Evolutionary conservation across 2,329 filamentous ascomycete species (phyloP).

Genomic region (Raffaelea arxii): DNA sequence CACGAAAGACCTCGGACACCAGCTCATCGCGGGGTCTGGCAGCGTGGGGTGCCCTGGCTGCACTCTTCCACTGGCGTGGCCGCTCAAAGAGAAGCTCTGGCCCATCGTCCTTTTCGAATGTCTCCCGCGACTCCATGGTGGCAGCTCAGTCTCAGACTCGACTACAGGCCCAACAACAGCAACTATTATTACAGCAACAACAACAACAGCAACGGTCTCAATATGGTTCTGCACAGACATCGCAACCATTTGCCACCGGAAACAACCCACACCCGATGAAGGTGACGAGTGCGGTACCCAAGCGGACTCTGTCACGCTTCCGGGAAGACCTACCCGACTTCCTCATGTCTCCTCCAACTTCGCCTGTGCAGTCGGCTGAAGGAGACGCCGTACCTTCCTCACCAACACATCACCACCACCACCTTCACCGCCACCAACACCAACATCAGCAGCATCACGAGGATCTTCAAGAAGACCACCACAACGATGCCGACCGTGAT

Average conservation of each 20-base stretch:
- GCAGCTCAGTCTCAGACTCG: not conserved
- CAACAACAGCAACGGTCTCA: conserved; percentile 21
- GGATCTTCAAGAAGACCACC: conserved; percentile 7
- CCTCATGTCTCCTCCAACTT: conserved; percentile 76
- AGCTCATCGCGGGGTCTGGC: conserved; percentile 33
- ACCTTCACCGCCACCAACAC: conserved; percentile 9
- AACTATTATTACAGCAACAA: not conserved
- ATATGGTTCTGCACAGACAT: too few species aligned
- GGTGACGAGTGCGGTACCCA: conserved; percentile 43
- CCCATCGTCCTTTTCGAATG: conserved; percentile 81
- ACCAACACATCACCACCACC: conserved; percentile 15
- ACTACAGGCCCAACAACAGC: conserved; percentile 1
- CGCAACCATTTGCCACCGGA: too few species aligned
- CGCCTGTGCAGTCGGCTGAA: conserved; percentile 70
- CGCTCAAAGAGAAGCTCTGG: conserved; percentile 46
- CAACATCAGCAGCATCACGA: not conserved
- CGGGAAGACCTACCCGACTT: conserved; percentile 84
- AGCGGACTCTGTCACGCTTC: conserved; percentile 82
- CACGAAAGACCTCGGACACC: conserved; percentile 44
- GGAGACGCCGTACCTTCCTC: conserved; percentile 29
- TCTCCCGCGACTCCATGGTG: conserved; percentile 75
- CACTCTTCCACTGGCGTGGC: conserved; percentile 59
- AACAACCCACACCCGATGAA: conserved; percentile 18
- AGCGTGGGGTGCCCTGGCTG: conserved; percentile 51
- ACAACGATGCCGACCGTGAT: conserved; percentile 20